Evolutionary conservation across 2,329 filamentous ascomycete species (phyloP), one percentile per base, ranked within the genome.

Genomic region (Whalleya microplaca): DNA sequence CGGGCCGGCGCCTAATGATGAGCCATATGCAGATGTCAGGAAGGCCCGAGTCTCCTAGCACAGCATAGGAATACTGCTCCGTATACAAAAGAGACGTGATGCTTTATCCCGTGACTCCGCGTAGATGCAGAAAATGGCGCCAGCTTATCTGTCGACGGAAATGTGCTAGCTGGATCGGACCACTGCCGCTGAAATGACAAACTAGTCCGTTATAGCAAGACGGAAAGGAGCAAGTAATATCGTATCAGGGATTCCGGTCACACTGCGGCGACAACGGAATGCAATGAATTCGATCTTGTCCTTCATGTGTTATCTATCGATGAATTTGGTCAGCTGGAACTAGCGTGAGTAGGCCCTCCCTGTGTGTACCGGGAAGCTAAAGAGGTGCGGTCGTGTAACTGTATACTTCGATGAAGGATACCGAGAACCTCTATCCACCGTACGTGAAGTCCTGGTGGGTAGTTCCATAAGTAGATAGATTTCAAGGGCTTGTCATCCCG

Each of bases 31-130:
- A 60, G 56, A 41, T 41, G 43, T 18, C 51, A 55, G 49, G 40
- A 45, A 37, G 29, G 51, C 32, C 61, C 56, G 54, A 42, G 41
- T 51, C 44, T 49, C 53, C 52, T 41, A 56, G 32, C 59, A 64
- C 61, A 40, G 21, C 61, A 62, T 59, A 53, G 52, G 53, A 45
- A 62, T 52, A 49, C 53, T 55, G 58, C 46, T 43, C 59, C 55
- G 58, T 53, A 51, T 48, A 56, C 58, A 57, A 37, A 12, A 53
- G 37, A 56, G 48, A 56, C 50, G 55, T 49, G 49, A 58, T 56
- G 55, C 51, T 55, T 29, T 51, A 43, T 60, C 57, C 59, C 60
- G 57, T 58, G 49, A 56, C 54, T 47, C 55, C 47, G 46, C 57
- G 47, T 40, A 53, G 49, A 57, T 48, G 59, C 57, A 53, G 57